Evolutionary conservation across 495 filamentous ascomycete species (phyloP), one percentile per base, ranked within the genome.

Genomic region (Penicillium herquei): DNA sequence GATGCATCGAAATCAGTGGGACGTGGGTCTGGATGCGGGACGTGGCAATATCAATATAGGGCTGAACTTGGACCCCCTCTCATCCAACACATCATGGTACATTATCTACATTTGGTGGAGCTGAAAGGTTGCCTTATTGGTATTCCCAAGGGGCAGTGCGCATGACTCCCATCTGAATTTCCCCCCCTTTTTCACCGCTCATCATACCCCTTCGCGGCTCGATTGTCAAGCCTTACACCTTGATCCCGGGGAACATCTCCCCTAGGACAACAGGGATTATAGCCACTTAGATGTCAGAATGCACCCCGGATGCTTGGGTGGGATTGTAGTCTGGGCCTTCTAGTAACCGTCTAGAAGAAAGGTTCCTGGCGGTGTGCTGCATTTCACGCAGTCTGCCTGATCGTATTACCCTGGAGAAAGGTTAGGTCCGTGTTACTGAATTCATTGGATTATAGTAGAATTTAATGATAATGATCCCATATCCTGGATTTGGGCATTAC

Each of bases 291-390:
- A 32, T 32, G 6, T 48, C 52, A 9, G 39, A 21, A 11, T 56
- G 9, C 16, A 35, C 52, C 62, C 62, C 65, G 49, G 59, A 67
- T 69, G 62, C 55, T 53, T 63, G 63, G 57, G 47, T 62, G 49
- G 51, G 49, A 58, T 58, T 58, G 51, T 52, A 54, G 52, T 54
- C 51, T 14, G 52, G 64, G 51, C 52, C 51, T 70, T 68, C 68
- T 64, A 66, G 58, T 64, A 57, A 67, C 61, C 61, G 62, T 66
- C 65, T 66, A 64, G 63, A 70, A 69, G 54, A 58, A 49, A 67
- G 51, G 65, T 68, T 57, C 65, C 65, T 68, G 65, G 65, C 65
- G 65, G 65, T 68, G 62, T 17, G 52, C 55, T 59, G 60, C 60
- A 58, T 40, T 51, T 45, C 40, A 57, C 49, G 55, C 55, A 57